phyloP scores from a whole-genome alignment of 257 asterid genomes.

The Primulina tabacum region DNA sequence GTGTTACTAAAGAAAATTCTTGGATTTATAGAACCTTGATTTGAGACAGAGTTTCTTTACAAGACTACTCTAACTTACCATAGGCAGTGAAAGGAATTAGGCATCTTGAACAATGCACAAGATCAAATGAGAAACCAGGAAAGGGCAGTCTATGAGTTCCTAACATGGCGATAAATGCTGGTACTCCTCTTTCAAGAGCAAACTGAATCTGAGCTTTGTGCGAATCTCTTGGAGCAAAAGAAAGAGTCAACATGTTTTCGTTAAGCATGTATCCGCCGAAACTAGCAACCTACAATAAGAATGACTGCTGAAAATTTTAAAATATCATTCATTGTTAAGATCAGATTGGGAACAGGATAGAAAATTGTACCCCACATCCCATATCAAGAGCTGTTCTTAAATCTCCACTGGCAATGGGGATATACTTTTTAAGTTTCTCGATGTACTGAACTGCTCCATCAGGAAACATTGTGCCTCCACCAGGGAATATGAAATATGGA shows the following conservation, averaged over 20 bases:
- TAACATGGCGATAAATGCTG: conserved; percentile 96
- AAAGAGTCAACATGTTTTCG: conserved; percentile 75
- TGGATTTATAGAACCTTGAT: neutral
- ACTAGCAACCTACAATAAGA: conserved; percentile 82
- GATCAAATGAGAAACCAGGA: conserved; percentile 84
- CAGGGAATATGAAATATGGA: conserved; percentile 81
- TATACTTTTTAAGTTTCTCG: conserved; percentile 87
- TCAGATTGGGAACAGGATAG: conserved; percentile 3
- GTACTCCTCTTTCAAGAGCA: conserved; percentile 94
- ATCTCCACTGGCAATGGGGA: conserved; percentile 78
- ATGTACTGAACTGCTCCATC: conserved; percentile 95
- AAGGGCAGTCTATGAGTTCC: conserved; percentile 94
- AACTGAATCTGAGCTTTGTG: conserved; percentile 95
- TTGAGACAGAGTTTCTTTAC: neutral
- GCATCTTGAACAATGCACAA: conserved; percentile 95
- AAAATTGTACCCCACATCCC: conserved; percentile 86
- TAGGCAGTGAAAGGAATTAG: conserved; percentile 92
- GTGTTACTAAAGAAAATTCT: conserved; percentile 23
- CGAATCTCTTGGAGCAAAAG: conserved; percentile 98
- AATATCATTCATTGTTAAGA: conserved; percentile 12
- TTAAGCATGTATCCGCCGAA: conserved; percentile 90
- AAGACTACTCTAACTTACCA: conserved; percentile 49
- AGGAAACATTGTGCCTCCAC: conserved; percentile 96
- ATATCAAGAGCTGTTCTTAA: conserved; percentile 96
- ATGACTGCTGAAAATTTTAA: conserved; percentile 5